Evolutionary conservation across 345 rosid genomes (phyloP).

Genomic region (Viola odorata): DNA sequence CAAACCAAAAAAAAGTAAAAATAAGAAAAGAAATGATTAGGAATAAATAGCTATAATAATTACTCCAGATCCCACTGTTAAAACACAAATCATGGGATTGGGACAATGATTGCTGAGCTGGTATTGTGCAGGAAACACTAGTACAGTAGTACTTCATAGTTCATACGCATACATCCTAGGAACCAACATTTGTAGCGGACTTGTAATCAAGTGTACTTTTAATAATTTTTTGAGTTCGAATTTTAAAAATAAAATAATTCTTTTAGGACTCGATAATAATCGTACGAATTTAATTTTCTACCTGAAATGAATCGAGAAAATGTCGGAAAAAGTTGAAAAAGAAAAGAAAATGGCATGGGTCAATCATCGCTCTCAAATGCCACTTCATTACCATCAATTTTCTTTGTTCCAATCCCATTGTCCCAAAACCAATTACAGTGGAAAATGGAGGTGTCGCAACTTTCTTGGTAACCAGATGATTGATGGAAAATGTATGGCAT

Average conservation of each 20-base stretch:
- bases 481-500: conserved; percentile 12
- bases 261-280: too few species aligned
- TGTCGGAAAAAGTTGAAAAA: too few species aligned
- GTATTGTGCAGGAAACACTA: conserved; percentile 47
- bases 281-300: too few species aligned
- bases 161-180: conserved; percentile 10
- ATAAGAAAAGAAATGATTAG: conserved; percentile 35
- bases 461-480: conserved; percentile 43
- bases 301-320: too few species aligned
- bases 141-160: conserved; percentile 45
- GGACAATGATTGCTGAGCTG: conserved; percentile 51
- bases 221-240: too few species aligned
- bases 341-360: too few species aligned
- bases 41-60: conserved; percentile 43
- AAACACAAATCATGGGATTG: conserved; percentile 51
- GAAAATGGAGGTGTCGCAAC: conserved; percentile 27
- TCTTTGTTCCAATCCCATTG: too few species aligned
- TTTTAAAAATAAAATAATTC: too few species aligned
- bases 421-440: background rate
- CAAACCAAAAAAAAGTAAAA: background rate
- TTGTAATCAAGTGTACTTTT: too few species aligned
- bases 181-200: background rate
- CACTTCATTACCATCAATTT: conserved; percentile 17
- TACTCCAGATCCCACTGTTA: conserved; percentile 21
- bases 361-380: conserved; percentile 25